Evolutionary conservation across 2,329 filamentous ascomycete species (phyloP).

Genomic region (Pseudocercospora pini-densiflorae): DNA sequence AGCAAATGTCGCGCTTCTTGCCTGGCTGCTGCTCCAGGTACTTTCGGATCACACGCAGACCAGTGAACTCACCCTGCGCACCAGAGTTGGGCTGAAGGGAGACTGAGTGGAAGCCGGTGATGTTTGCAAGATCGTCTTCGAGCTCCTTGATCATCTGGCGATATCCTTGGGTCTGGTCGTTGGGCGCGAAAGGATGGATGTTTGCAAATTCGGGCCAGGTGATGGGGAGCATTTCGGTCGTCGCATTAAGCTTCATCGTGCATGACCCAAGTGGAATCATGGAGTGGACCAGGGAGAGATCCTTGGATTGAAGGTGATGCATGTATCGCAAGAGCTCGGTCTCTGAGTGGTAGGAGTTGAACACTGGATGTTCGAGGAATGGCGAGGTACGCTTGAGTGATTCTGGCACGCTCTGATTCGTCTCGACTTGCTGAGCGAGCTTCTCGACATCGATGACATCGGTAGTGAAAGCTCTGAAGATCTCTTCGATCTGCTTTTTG

Average conservation of each 20-base stretch:
- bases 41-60: slow-evolving; percentile 83
- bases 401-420: slow-evolving; percentile 54
- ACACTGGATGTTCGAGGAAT: slow-evolving; percentile 88
- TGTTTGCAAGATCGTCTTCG: slow-evolving; percentile 74
- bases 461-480: slow-evolving; percentile 61
- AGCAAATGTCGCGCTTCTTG: slow-evolving; percentile 82
- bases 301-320: slow-evolving; percentile 89
- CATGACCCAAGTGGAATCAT: slow-evolving; percentile 98
- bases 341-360: slow-evolving; percentile 94
- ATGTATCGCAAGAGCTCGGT: slow-evolving; percentile 95
- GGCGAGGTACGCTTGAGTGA: slow-evolving; percentile 70
- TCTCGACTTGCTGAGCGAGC: slow-evolving; percentile 38
- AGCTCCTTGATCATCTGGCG: slow-evolving; percentile 70
- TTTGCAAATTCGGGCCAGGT: slow-evolving; percentile 76
- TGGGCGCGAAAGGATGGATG: slow-evolving; percentile 79
- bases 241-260: slow-evolving; percentile 98
- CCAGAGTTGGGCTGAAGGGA: slow-evolving; percentile 95
- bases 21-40: slow-evolving; percentile 72
- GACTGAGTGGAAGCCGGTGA: slow-evolving; percentile 88
- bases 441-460: slow-evolving; percentile 44
- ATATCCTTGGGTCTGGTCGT: slow-evolving; percentile 69
- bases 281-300: slow-evolving; percentile 90
- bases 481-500: slow-evolving; percentile 59
- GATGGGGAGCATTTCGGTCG: slow-evolving; percentile 88
- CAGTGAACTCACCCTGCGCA: slow-evolving; percentile 93